Base-by-base conservation (phyloP, 2,329 filamentous ascomycete genomes). In the Penicillium aurantiogriseum region DNA sequence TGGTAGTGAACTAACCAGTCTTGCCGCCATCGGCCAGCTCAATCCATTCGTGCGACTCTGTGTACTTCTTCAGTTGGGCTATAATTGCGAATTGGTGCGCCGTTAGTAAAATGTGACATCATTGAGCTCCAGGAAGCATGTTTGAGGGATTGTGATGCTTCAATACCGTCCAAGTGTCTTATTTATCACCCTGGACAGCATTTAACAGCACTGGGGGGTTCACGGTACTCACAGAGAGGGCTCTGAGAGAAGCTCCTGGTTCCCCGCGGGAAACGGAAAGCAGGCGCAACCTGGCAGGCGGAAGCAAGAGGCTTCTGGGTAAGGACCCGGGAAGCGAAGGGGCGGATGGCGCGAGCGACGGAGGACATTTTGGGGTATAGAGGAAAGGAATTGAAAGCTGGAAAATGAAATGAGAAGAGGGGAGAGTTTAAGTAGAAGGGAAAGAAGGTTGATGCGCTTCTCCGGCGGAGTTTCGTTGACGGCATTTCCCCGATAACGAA, bases 11-110 rank as follows among this genome's bases (percentile, higher is more conserved):
- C 65, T 60, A 51, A 71, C 90, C 92, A 49, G 88, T 88, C 77
- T 90, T 93, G 74, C 88, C 87, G 78, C 95, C 90, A 51, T 85
- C 86, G 56, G 87, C 88, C 59, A 96, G 80, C 77, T 97, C 92
- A 74, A 99, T 87, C 94, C 94, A 99, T 81, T 99, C 94, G 82
- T 99, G 94, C 74, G 97, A 93, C 76, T 92, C 89, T 64, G 94
- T 97, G 83, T 96, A 99, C 76, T 88, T 90, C 80, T 94, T 93
- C 52, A 74, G 70, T 63, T 76, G 70, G 57, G 71, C 78, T 80
- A 54, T 38, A 60, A 31, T 61, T 44, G 33, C 46, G 53, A 63
- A 63, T 58, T 56, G 52, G 57, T 61, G 40, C 54, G 49, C 46
- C 38, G 56, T 72, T 65, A 72, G 67, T 60, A 62, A 64, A 47